These are phyloP conservation scores for Gillenia trifoliata DNA, from an alignment of 306 rosid species.

Conservation along the genomic window DNA sequence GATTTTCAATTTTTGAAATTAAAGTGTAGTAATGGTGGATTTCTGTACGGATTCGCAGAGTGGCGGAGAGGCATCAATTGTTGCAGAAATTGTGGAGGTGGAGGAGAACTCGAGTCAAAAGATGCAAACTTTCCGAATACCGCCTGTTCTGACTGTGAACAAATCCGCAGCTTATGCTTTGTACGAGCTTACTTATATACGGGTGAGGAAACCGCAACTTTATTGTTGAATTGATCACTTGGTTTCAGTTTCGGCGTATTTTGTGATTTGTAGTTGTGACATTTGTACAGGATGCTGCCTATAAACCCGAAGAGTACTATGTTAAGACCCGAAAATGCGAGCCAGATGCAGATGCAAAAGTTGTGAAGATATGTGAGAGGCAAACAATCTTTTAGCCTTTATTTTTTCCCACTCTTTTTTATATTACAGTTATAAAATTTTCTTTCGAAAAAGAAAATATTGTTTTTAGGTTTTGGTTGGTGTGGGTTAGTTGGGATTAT, in stretches of 20 bases:
- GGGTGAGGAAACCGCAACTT: constrained; percentile 34
- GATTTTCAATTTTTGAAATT: too few relatives aligned
- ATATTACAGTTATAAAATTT: not conserved
- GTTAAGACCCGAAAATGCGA: constrained; percentile 78
- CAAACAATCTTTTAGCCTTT: constrained; percentile 21
- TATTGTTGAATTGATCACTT: not conserved
- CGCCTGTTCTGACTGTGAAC: constrained; percentile 65
- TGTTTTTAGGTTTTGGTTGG: not conserved
- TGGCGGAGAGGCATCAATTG: constrained; percentile 84
- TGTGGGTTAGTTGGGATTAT: not conserved
- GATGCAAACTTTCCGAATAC: constrained; percentile 72
- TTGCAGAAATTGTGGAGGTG: constrained; percentile 86
- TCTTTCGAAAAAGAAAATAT: not conserved
- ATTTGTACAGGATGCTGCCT: constrained; percentile 68
- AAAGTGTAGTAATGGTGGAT: not conserved
- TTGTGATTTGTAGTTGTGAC: not conserved
- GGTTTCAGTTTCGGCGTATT: not conserved
- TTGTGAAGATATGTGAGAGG: constrained; percentile 87
- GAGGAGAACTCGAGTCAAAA: constrained; percentile 77
- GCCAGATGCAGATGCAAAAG: constrained; percentile 64
- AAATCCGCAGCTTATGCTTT: constrained; percentile 79
- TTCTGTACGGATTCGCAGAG: constrained; percentile 35
- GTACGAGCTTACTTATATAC: constrained; percentile 63
- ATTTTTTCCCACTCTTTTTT: not conserved
- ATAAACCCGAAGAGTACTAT: constrained; percentile 68